phyloP scores from a whole-genome alignment of 2,329 filamentous ascomycete species.

The Diaporthe helianthi region DNA sequence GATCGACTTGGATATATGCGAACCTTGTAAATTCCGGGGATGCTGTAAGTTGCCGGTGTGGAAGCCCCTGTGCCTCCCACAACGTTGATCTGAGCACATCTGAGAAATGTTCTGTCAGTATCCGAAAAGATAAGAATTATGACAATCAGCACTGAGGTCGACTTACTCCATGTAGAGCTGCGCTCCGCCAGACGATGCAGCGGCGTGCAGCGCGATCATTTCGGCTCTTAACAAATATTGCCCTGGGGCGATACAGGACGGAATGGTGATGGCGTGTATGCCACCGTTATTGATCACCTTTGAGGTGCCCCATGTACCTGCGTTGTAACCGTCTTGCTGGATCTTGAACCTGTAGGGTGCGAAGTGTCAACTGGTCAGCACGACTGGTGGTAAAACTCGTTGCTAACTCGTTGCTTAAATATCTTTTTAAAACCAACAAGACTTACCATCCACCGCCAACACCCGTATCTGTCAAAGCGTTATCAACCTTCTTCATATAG shows the following conservation, averaged over 20 bases:
- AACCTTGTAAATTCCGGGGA: constrained; percentile 31
- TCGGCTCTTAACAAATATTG: constrained; percentile 44
- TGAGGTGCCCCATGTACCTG: constrained; percentile 51
- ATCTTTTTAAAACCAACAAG: background rate
- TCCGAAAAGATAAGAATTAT: background rate
- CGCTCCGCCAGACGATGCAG: constrained; percentile 39
- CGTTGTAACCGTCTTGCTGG: constrained; percentile 50
- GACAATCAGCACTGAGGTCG: background rate
- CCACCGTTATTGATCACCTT: constrained; percentile 55
- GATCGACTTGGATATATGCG: background rate
- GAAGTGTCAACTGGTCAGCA: background rate
- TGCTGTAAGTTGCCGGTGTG: constrained; percentile 24
- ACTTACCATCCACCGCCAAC: constrained; percentile 49
- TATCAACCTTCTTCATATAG: constrained; percentile 62
- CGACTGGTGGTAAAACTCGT: too few relatives aligned
- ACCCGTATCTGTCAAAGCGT: constrained; percentile 51
- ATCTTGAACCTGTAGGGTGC: constrained; percentile 44
- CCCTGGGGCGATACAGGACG: constrained; percentile 41
- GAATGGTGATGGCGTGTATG: constrained; percentile 42
- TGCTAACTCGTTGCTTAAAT: background rate
- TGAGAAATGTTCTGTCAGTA: background rate
- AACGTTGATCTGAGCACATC: constrained; percentile 41
- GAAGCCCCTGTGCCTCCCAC: constrained; percentile 38
- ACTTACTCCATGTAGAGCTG: constrained; percentile 39
- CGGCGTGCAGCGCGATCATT: constrained; percentile 42